Conservation (phyloP, 1,139 yeast genomes). For the Komagataea norvegica region DNA sequence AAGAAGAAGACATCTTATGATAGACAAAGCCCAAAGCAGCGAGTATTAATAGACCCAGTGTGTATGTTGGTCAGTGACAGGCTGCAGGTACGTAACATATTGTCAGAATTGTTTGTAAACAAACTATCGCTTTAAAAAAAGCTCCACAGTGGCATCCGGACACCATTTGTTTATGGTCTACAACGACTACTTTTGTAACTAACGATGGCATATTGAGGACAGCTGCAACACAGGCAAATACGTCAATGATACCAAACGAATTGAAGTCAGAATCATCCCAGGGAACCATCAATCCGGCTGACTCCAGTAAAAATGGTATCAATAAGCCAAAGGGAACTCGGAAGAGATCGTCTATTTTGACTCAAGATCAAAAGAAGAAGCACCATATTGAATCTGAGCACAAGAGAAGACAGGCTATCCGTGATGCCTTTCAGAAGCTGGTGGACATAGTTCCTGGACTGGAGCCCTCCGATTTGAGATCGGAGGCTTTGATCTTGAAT, state of each 20-base stretch:
- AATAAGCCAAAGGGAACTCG: conserved; percentile 10
- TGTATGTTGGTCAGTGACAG: conserved; percentile 2
- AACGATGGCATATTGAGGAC: too few relatives aligned
- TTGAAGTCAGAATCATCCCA: background rate
- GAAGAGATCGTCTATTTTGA: conserved; percentile 18
- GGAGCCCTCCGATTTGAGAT: conserved; percentile 23
- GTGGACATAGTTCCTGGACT: conserved; percentile 39
- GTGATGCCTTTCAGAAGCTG: conserved; percentile 40
- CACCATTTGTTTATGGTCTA: too few relatives aligned
- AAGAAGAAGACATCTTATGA: conserved; percentile 20
- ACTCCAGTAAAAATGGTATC: background rate
- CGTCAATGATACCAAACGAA: too few relatives aligned
- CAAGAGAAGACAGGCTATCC: conserved; percentile 43
- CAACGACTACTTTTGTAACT: too few relatives aligned
- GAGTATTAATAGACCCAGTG: conserved; percentile 18
- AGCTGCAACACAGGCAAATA: too few relatives aligned
- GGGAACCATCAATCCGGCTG: too few relatives aligned
- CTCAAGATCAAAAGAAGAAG: conserved; percentile 29
- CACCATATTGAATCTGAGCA: conserved; percentile 48
- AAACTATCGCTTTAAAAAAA: too few relatives aligned
- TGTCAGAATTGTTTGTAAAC: too few relatives aligned
- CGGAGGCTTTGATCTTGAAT: conserved; percentile 21
- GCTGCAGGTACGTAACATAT: too few relatives aligned
- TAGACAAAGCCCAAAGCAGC: conserved; percentile 20
- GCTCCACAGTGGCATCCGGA: too few relatives aligned